Evolutionary conservation across 345 rosid genomes (phyloP), one percentile per base, ranked within the genome.

Genomic region (Schrenkiella parvula): DNA sequence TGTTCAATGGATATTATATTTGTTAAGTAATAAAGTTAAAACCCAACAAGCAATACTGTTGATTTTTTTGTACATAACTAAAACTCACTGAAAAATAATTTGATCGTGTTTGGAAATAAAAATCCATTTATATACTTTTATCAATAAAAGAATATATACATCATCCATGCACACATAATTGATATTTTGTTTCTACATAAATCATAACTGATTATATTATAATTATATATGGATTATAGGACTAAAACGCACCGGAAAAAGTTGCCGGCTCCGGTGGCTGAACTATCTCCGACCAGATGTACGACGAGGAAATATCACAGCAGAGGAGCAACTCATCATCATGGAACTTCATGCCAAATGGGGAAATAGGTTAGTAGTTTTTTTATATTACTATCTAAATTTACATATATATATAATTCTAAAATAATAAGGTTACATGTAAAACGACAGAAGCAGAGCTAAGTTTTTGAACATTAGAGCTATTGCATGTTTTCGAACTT

Each of bases 211-310:
- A n/a, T 44, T 19, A n/a, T 51, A 15, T 23, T 11, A 21, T 35
- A 12, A 43, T 2, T 7, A 67, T 18, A 68, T 34, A 59, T 59
- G 59, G 0, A 43, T 43, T 8, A 29, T 41, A 93, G 98, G 98
- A n/a, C 71, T 90, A 54, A 91, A 87, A 73, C 95, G 98, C 68
- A 93, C 96, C 37, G 98, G 98, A 50, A 93, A 93, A 74, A 93
- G 98, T 75, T 93, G 98, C 78, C 83, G 98, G 58, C 97, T 93
- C 37, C 88, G 98, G 34, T 93, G 98, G 98, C 67, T 93, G 71
- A 93, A 93, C 81, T 93, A 93, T 64, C 86, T 90, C 63, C 87
- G 96, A 5, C 96, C 98, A 0, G 92, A 90, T 53, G 89, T 93
- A 17, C 85, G 95, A 38, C 53, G 98, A 66, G 98, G 98, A 66